Evolutionary conservation across 345 rosid genomes (phyloP).

Genomic region (Bretschneidera sinensis): DNA sequence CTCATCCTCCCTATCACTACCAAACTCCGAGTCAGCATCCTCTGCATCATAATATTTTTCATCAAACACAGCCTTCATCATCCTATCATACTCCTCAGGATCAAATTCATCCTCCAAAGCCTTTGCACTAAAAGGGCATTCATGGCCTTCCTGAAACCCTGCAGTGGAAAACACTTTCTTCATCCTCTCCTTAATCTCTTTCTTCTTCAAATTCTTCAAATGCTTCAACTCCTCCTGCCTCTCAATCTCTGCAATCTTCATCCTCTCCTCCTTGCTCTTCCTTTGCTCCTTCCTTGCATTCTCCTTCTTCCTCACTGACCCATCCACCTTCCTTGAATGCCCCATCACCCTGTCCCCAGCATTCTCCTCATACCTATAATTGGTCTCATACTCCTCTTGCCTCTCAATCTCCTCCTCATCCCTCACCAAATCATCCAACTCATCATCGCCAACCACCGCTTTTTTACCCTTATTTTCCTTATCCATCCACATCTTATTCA

Average conservation of each 20-base stretch:
- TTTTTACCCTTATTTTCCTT: slow-evolving; percentile 31
- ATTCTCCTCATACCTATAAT: slow-evolving; percentile 64
- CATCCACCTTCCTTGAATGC: slow-evolving; percentile 67
- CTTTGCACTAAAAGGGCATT: slow-evolving; percentile 28
- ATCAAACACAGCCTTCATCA: slow-evolving; percentile 69
- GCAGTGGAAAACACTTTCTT: slow-evolving; percentile 63
- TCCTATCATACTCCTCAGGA: slow-evolving; percentile 68
- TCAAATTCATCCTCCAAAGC: slow-evolving; percentile 74
- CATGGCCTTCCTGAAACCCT: slow-evolving; percentile 52
- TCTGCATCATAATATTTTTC: slow-evolving; percentile 60
- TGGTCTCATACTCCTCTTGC: slow-evolving; percentile 62
- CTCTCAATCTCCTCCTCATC: slow-evolving; percentile 56
- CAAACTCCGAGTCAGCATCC: slow-evolving; percentile 37
- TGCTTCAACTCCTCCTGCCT: slow-evolving; percentile 79
- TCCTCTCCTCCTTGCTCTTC: slow-evolving; percentile 67
- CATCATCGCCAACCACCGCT: slow-evolving; percentile 30
- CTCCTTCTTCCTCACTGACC: slow-evolving; percentile 79
- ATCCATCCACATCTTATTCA: slow-evolving; percentile 71
- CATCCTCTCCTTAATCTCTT: slow-evolving; percentile 75
- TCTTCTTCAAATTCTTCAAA: slow-evolving; percentile 85
- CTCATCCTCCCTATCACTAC: slow-evolving; percentile 47
- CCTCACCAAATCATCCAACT: slow-evolving; percentile 37
- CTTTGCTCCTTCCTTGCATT: slow-evolving; percentile 64
- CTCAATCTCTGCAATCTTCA: slow-evolving; percentile 59
- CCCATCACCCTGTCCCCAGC: slow-evolving; percentile 66